Evolutionary conservation across 1,284 basidiomycete species (phyloP).

Genomic region (Anthracocystis panici-leucophaei): DNA sequence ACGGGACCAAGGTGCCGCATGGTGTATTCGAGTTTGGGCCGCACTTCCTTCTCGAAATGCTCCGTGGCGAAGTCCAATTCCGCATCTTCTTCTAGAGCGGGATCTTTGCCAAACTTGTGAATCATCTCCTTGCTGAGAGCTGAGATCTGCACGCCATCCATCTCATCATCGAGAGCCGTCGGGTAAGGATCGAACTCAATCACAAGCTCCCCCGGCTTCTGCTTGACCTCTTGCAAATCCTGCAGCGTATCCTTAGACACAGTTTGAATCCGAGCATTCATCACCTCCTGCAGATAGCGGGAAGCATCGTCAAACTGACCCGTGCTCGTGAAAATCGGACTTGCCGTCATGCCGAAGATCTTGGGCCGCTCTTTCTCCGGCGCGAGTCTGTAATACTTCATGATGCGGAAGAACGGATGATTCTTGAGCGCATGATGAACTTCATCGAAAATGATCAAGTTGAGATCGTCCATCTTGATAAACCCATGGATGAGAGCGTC

Average conservation of each 20-base stretch:
- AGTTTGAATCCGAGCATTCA: constrained; percentile 54
- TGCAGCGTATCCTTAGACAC: constrained; percentile 22
- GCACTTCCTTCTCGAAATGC: constrained; percentile 33
- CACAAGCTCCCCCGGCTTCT: constrained; percentile 48
- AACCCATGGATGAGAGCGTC: constrained; percentile 55
- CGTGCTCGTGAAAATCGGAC: constrained; percentile 40
- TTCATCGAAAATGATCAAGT: constrained; percentile 58
- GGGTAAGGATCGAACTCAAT: constrained; percentile 48
- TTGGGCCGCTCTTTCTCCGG: constrained; percentile 32
- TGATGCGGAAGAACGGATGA: constrained; percentile 54
- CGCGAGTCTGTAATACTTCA: constrained; percentile 51
- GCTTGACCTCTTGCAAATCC: constrained; percentile 39
- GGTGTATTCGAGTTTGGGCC: constrained; percentile 45
- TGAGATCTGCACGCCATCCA: constrained; percentile 8
- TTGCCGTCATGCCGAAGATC: constrained; percentile 63
- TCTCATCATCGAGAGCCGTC: constrained; percentile 19
- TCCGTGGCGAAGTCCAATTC: constrained; percentile 13
- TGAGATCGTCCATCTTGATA: constrained; percentile 52
- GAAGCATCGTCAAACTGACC: constrained; percentile 31
- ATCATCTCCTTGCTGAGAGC: constrained; percentile 24
- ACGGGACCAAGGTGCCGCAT: constrained; percentile 43
- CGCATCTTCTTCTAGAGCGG: constrained; percentile 9
- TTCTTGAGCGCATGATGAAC: constrained; percentile 55
- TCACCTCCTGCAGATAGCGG: constrained; percentile 34
- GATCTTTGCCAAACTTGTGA: constrained; percentile 5